A percentile compares a stretch with the other conserved stretches of the same genome.
phyloP scores from a whole-genome alignment of 2,329 filamentous ascomycete species.

The Pestalotiopsis sp. region DNA sequence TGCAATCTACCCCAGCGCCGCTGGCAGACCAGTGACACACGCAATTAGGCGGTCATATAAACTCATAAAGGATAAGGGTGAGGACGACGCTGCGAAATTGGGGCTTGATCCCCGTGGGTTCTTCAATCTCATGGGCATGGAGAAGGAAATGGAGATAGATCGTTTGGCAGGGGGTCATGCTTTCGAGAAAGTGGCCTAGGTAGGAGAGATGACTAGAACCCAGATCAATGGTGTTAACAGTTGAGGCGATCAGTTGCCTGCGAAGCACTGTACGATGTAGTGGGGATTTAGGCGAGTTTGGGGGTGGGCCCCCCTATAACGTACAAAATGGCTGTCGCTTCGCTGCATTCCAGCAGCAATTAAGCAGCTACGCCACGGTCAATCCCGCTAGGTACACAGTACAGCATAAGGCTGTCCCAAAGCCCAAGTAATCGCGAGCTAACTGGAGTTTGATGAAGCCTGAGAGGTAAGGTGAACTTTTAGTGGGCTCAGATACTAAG shows the following conservation, averaged over 20 bases:
- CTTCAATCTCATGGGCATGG: constrained; percentile 15
- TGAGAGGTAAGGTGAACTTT: no score
- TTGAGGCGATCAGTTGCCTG: no score
- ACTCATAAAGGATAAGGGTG: constrained; percentile 11
- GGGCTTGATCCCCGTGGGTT: constrained; percentile 14
- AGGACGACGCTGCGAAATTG: constrained; percentile 13
- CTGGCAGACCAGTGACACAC: constrained; percentile 13
- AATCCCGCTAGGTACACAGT: no score
- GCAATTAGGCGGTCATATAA: constrained; percentile 13
- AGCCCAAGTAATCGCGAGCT: no score
- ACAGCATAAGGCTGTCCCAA: no score
- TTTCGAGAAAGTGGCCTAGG: neutral
- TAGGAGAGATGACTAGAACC: neutral
- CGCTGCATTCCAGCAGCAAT: neutral
- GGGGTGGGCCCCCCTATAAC: neutral
- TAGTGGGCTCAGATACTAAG: no score
- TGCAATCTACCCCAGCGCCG: constrained; percentile 15
- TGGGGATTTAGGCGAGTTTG: neutral
- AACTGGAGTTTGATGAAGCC: no score
- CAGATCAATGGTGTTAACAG: no score
- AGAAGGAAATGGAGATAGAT: constrained; percentile 15
- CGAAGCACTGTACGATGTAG: no score
- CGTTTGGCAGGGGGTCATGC: constrained; percentile 10
- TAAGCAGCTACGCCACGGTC: neutral
- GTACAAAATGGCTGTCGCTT: neutral